These are phyloP conservation scores for Dendryphion nanum DNA, from an alignment of 2,329 filamentous ascomycete species.

Conservation along the genomic window DNA sequence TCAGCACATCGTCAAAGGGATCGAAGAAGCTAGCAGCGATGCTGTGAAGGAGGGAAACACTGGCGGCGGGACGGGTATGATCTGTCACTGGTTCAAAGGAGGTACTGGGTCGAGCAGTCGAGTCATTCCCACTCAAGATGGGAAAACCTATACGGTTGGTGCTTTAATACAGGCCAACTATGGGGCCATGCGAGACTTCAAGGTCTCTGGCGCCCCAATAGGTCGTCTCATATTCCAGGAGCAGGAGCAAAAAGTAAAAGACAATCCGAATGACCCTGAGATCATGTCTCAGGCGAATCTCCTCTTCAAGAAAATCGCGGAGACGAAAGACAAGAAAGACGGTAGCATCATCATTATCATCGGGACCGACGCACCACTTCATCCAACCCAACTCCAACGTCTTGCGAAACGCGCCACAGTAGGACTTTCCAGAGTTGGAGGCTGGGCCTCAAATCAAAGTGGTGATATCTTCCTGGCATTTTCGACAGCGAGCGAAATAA, in stretches of 20 bases:
- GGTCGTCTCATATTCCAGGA: constrained; percentile 57
- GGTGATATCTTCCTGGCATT: constrained; percentile 69
- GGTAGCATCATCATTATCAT: constrained; percentile 64
- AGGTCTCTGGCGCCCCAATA: constrained; percentile 61
- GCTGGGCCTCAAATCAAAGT: constrained; percentile 60
- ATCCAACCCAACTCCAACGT: constrained; percentile 56
- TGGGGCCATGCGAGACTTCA: constrained; percentile 56
- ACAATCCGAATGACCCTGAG: constrained; percentile 24
- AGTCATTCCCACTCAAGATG: constrained; percentile 41
- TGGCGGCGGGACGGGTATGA: constrained; percentile 68
- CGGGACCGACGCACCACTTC: constrained; percentile 61
- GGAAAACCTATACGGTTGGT: constrained; percentile 56
- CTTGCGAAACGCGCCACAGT: constrained; percentile 62
- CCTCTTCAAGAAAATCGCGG: constrained; percentile 24
- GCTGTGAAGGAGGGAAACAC: constrained; percentile 61
- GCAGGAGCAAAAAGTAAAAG: constrained; percentile 36
- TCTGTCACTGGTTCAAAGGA: constrained; percentile 65
- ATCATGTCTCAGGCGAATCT: constrained; percentile 26
- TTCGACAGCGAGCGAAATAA: constrained; percentile 58
- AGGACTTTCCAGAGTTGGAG: constrained; percentile 60
- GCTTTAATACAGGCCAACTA: constrained; percentile 67
- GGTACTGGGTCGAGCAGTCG: constrained; percentile 64
- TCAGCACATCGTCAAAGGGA: constrained; percentile 54
- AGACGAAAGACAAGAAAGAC: constrained; percentile 53
- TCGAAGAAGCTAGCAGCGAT: constrained; percentile 51